Evolutionary conservation across 148 eudicot species (phyloP).

Genomic region (Simmondsia chinensis): DNA sequence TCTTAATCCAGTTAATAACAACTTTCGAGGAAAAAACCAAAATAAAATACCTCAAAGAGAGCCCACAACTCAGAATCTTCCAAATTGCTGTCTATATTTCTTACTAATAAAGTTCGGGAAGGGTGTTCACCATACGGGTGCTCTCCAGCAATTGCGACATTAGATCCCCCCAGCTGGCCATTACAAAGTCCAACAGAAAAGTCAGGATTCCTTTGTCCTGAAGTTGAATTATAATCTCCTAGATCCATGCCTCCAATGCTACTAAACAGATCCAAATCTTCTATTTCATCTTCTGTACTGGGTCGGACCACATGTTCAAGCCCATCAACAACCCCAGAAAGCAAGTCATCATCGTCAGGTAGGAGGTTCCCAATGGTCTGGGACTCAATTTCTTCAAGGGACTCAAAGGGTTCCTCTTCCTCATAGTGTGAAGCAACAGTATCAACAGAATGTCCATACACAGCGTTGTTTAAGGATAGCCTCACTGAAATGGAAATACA

Average conservation of each 20-base stretch:
- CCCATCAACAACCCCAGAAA: constrained; percentile 67
- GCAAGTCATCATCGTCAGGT: constrained; percentile 81
- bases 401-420: constrained; percentile 56
- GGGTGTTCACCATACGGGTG: constrained; percentile 39
- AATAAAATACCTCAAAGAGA: constrained; percentile 69
- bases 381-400: constrained; percentile 89
- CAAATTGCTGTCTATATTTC: constrained; percentile 60
- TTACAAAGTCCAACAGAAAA: constrained; percentile 18
- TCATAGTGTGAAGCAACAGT: constrained; percentile 46
- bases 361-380: constrained; percentile 90
- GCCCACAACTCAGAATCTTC: constrained; percentile 62
- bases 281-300: constrained; percentile 39
- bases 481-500: constrained; percentile 36
- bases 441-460: constrained; percentile 45
- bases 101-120: constrained; percentile 72
- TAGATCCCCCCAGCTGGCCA: constrained; percentile 21
- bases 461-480: constrained; percentile 30
- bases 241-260: constrained; percentile 85
- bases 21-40: too few species aligned
- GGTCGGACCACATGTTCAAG: constrained; percentile 26
- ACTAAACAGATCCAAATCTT: constrained; percentile 67
- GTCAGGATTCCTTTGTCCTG: constrained; percentile 27
- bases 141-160: constrained; percentile 21
- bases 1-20: too few species aligned
- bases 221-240: constrained; percentile 50